These are phyloP conservation scores for Helicocarpus griseus DNA, from an alignment of 2,329 filamentous ascomycete genomes.

Conservation along the genomic window DNA sequence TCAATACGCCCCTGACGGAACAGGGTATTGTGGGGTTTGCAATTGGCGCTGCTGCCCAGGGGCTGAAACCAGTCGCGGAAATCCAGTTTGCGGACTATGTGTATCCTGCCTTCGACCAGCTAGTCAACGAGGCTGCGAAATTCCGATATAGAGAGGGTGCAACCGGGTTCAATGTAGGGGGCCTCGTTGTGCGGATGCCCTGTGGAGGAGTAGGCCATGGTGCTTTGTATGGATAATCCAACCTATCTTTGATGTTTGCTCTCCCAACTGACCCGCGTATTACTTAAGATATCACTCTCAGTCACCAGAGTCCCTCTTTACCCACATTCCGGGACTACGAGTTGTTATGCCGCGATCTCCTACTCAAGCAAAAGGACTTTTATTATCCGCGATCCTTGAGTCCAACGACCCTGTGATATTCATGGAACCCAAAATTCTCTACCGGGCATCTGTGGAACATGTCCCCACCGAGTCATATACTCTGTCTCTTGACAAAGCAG, in stretches of 20 bases:
- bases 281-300: conserved; percentile 65
- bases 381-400: conserved; percentile 64
- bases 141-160: conserved; percentile 64
- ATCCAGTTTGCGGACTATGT: conserved; percentile 95
- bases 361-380: conserved; percentile 75
- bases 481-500: conserved; percentile 77
- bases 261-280: conserved; percentile 1
- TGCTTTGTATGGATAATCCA: conserved; percentile 45
- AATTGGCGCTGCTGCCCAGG: conserved; percentile 80
- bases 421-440: conserved; percentile 89
- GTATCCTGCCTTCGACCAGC: conserved; percentile 84
- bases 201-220: conserved; percentile 84
- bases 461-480: conserved; percentile 72
- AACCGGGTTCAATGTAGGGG: conserved; percentile 60
- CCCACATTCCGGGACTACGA: conserved; percentile 73
- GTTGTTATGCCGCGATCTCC: conserved; percentile 83
- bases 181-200: conserved; percentile 82
- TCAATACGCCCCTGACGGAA: conserved; percentile 91
- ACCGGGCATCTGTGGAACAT: conserved; percentile 83
- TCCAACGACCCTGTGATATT: conserved; percentile 82
- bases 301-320: conserved; percentile 79
- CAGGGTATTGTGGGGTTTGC: conserved; percentile 93
- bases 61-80: conserved; percentile 86
- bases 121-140: conserved; percentile 89
- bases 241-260: conserved; percentile 4